Evolutionary conservation across 2,329 filamentous ascomycete genomes (phyloP), one percentile per base, ranked within the genome.

Genomic region (Pestalotiopsis sp.): DNA sequence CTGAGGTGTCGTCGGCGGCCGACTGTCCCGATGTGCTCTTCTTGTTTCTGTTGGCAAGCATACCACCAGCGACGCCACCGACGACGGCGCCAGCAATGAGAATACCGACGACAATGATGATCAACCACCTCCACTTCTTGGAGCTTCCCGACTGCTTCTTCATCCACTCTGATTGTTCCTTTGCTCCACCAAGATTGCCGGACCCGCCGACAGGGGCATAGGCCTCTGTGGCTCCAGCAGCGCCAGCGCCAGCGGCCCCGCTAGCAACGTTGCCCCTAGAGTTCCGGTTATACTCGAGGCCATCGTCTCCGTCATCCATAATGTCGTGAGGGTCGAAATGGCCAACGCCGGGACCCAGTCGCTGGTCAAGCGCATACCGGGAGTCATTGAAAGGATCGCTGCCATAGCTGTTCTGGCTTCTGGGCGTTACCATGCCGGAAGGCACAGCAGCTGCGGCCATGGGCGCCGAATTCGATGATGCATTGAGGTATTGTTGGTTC

Each of bases 261-360:
- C 80, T 82, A 67, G 76, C 78, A 9, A 79, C 74, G 72, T 80
- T 75, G 68, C 78, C 78, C 45, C 79, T 85, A 25, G 85, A 83
- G 52, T 84, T 82, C 9, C 85, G 84, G 3, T 89, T 80, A 69
- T 87, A 90, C 4, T 87, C 85, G 65, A 96, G 86, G 1, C 92
- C 94, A 77, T 97, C 95, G 75, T 97, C 95, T 36, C 93, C 94
- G 76, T 98, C 95, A 78, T 97, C 95, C 25, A 88, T 88, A 72
- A 97, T 95, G 14, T 91, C 90, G 75, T 92, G 89, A 2, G 94
- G 94, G 77, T 97, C 91, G 69, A 96, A 87, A 1, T 88, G 82
- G 52, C 87, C 87, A 4, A 90, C 80, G 9, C 82, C 79, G 27
- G 85, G 81, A 69, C 86, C 85, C 80, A 85, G 80, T 76, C 81